Evolutionary conservation across 2,329 filamentous ascomycete species (phyloP).

Genomic region (Paracoccidioides lutzii): DNA sequence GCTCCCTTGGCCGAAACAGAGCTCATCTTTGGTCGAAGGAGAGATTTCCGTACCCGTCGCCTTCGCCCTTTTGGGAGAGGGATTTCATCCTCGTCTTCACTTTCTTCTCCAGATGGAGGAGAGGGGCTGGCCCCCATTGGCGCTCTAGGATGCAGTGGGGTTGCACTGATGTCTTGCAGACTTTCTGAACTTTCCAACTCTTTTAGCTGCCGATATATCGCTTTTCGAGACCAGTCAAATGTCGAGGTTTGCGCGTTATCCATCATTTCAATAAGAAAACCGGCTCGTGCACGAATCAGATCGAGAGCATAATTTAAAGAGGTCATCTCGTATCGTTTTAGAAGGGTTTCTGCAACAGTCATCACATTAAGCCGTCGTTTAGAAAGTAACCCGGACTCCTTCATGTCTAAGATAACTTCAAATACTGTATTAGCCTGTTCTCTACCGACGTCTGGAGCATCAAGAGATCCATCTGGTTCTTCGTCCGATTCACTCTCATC

Average conservation of each 20-base stretch:
- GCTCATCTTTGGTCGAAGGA: slow-evolving; percentile 31
- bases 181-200: slow-evolving; percentile 19
- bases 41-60: slow-evolving; percentile 29
- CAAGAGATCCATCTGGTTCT: slow-evolving; percentile 6
- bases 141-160: slow-evolving; percentile 22
- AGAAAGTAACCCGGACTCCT: slow-evolving; percentile 28
- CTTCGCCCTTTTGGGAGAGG: slow-evolving; percentile 14
- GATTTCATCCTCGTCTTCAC: slow-evolving; percentile 8
- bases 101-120: slow-evolving; percentile 14
- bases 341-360: slow-evolving; percentile 20
- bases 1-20: slow-evolving; percentile 28
- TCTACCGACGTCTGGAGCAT: slow-evolving; percentile 16
- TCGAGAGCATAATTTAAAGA: slow-evolving; percentile 24
- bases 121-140: slow-evolving; percentile 15
- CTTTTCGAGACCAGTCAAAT: slow-evolving; percentile 31
- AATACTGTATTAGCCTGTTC: slow-evolving; percentile 27
- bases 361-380: slow-evolving; percentile 30
- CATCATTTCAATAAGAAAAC: slow-evolving; percentile 23
- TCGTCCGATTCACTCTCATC: slow-evolving; percentile 11
- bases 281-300: slow-evolving; percentile 24
- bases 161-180: slow-evolving; percentile 20
- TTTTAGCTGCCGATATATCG: slow-evolving; percentile 30
- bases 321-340: slow-evolving; percentile 24
- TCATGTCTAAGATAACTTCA: slow-evolving; percentile 26
- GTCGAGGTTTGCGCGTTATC: slow-evolving; percentile 24